Evolutionary conservation across 352 stramenopile species (phyloP).

Genomic region (Pythium phragmitis): DNA sequence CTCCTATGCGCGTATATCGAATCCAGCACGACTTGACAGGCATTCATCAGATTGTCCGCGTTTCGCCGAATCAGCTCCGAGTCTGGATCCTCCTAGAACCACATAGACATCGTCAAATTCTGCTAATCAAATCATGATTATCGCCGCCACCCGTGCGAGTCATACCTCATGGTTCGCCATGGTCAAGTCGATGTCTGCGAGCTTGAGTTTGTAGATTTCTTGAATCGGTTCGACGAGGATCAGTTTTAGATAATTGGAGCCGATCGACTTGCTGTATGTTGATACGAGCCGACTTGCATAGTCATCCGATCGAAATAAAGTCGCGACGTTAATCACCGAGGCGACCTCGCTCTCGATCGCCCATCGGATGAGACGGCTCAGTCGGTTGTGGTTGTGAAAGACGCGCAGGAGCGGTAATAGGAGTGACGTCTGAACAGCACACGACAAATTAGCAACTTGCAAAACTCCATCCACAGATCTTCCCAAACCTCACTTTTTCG

Average conservation of each 20-base stretch:
- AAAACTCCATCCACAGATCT: not conserved
- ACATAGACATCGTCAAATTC: not conserved
- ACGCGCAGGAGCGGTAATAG: conserved; percentile 40
- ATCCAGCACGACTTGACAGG: conserved; percentile 82
- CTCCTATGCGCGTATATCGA: conserved; percentile 70
- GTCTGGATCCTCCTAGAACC: conserved; percentile 15
- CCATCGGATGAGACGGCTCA: conserved; percentile 43
- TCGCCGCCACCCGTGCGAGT: not conserved
- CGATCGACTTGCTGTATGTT: conserved; percentile 44
- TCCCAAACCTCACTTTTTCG: conserved; percentile 46
- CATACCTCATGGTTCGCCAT: conserved; percentile 53
- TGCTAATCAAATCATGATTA: not conserved
- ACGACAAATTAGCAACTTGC: not conserved
- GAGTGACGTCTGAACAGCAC: conserved; percentile 26
- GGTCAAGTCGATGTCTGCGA: conserved; percentile 74
- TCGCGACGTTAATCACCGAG: conserved; percentile 41
- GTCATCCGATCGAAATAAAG: conserved; percentile 45
- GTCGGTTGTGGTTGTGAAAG: conserved; percentile 32
- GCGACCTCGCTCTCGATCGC: conserved; percentile 47
- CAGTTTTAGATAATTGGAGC: conserved; percentile 37
- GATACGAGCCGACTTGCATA: conserved; percentile 44
- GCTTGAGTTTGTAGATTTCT: conserved; percentile 37
- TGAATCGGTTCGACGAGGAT: conserved; percentile 34
- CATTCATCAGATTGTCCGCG: conserved; percentile 77
- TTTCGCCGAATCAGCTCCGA: conserved; percentile 33